Evolutionary conservation across 257 asterid genomes (phyloP).

Genomic region (Nicotiana knightiana): DNA sequence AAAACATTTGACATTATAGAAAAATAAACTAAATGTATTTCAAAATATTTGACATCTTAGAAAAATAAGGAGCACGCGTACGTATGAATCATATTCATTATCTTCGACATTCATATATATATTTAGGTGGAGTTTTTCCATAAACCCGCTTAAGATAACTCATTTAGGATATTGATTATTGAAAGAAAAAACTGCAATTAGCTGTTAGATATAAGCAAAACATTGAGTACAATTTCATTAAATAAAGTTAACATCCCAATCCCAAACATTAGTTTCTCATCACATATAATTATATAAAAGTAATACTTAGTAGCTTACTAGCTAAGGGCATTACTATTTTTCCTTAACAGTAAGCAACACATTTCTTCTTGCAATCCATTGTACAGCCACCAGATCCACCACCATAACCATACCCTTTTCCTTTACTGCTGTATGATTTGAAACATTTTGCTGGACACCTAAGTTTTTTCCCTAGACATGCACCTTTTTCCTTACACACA

Average conservation of each 20-base stretch:
- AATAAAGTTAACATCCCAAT: not conserved
- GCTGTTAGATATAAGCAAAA: too few species aligned
- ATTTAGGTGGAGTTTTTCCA: too few species aligned
- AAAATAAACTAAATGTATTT: too few species aligned
- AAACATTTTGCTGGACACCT: slow-evolving; percentile 84
- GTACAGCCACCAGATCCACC: slow-evolving; percentile 95
- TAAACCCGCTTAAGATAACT: too few species aligned
- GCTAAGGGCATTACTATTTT: not conserved
- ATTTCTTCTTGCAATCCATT: slow-evolving; percentile 71
- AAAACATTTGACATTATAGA: too few species aligned
- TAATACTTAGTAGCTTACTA: not conserved
- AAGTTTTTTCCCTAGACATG: slow-evolving; percentile 67
- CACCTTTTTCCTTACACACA: slow-evolving; percentile 60
- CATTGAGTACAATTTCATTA: too few species aligned
- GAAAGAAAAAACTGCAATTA: too few species aligned
- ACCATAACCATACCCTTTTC: slow-evolving; percentile 78
- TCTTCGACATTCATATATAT: too few species aligned
- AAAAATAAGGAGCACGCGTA: too few species aligned
- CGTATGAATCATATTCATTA: too few species aligned
- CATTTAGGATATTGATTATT: too few species aligned
- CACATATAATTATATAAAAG: not conserved
- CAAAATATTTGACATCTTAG: too few species aligned
- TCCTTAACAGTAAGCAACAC: slow-evolving; percentile 59
- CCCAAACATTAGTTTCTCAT: not conserved
- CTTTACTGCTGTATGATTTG: slow-evolving; percentile 59